Conservation (phyloP, 2,329 filamentous ascomycete genomes). For the Lachnellula willkommii region DNA sequence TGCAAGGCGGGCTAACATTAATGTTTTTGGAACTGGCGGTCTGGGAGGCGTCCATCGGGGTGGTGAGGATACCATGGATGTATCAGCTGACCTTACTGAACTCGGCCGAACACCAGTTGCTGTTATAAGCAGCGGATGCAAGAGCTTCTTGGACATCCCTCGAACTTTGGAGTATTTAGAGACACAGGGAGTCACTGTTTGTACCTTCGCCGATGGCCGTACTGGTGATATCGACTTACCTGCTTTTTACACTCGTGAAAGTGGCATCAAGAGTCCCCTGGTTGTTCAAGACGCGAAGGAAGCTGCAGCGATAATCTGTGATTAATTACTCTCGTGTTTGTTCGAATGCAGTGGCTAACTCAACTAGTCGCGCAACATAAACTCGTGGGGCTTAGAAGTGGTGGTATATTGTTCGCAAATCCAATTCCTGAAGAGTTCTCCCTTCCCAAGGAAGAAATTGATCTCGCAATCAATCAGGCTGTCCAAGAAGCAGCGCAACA, state of each 20-base stretch:
- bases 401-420: slow-evolving; percentile 83
- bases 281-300: slow-evolving; percentile 70
- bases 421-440: slow-evolving; percentile 59
- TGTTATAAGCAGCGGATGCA: slow-evolving; percentile 85
- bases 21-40: slow-evolving; percentile 89
- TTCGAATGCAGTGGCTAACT: slow-evolving; percentile 3
- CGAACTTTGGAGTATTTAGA: slow-evolving; percentile 76
- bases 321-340: slow-evolving; percentile 27
- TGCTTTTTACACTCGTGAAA: slow-evolving; percentile 87
- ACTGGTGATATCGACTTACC: slow-evolving; percentile 74
- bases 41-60: slow-evolving; percentile 91
- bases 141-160: slow-evolving; percentile 90
- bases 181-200: slow-evolving; percentile 72
- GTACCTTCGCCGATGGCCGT: slow-evolving; percentile 82
- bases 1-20: slow-evolving; percentile 79
- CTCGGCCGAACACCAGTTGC: slow-evolving; percentile 83
- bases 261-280: slow-evolving; percentile 72
- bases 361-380: slow-evolving; percentile 68
- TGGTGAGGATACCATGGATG: slow-evolving; percentile 79
- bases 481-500: slow-evolving; percentile 47
- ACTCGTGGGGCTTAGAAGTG: slow-evolving; percentile 57
- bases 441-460: slow-evolving; percentile 55
- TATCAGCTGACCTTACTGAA: slow-evolving; percentile 93
- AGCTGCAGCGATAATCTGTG: slow-evolving; percentile 80
- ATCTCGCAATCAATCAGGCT: slow-evolving; percentile 50